These are phyloP conservation scores for Phaffia rhodozyma DNA, from an alignment of 1,284 basidiomycete genomes.

Conservation along the genomic window DNA sequence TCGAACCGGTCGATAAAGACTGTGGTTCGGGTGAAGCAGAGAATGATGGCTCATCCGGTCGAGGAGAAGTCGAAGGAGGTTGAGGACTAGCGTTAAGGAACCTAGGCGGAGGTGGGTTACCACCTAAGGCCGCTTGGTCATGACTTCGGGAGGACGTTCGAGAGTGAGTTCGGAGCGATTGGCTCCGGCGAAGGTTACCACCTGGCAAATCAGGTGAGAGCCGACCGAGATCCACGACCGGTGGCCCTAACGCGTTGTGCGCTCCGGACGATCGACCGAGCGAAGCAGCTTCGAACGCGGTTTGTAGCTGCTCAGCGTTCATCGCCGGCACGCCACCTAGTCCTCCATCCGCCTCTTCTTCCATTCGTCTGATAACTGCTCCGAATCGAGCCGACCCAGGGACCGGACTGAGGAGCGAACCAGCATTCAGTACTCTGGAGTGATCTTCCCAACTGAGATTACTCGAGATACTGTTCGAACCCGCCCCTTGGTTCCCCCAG, in stretches of 20 bases:
- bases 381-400: neutral
- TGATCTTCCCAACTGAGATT: neutral
- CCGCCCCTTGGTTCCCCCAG: conserved; percentile 12
- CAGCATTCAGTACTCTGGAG: neutral
- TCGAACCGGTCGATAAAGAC: neutral
- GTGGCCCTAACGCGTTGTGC: neutral
- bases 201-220: no score
- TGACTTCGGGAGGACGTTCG: neutral
- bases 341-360: neutral
- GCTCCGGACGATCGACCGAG: neutral
- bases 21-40: neutral
- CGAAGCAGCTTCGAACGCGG: conserved; percentile 13
- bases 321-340: neutral
- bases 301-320: conserved; percentile 12
- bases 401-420: neutral
- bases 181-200: neutral
- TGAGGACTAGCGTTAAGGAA: neutral
- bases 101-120: neutral
- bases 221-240: neutral
- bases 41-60: neutral
- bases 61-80: neutral
- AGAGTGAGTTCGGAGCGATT: neutral
- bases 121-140: neutral
- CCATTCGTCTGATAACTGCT: neutral
- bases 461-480: conserved; percentile 2